A percentile compares a stretch with the other conserved stretches of the same genome.
Conservation (phyloP, 352 stramenopile species). For the Phytophthora niederhauseri region DNA sequence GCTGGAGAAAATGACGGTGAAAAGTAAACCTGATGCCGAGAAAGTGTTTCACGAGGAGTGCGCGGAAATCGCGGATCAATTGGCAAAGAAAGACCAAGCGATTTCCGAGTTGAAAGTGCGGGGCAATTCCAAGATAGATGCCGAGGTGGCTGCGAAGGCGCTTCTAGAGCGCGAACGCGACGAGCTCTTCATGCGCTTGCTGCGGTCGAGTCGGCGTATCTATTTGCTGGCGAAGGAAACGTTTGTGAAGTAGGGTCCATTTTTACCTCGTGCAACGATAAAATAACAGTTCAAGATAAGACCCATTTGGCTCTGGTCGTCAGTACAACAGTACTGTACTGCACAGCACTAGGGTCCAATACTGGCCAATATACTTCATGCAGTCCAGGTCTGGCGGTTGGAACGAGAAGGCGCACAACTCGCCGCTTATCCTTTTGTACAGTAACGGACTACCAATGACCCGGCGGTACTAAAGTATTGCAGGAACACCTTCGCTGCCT, state of each 20-base stretch:
- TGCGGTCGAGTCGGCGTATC: conserved; percentile 10
- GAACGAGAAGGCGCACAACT: too few relatives aligned
- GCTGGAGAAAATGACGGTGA: conserved; percentile 8
- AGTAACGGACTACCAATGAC: not conserved
- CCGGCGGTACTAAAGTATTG: not conserved
- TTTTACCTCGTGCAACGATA: too few relatives aligned
- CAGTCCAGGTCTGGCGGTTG: too few relatives aligned
- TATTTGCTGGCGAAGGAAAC: conserved; percentile 13
- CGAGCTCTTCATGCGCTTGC: conserved; percentile 18
- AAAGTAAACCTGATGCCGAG: conserved; percentile 8
- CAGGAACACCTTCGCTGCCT: not conserved
- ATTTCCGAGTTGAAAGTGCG: conserved; percentile 2
- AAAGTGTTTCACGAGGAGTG: conserved; percentile 17
- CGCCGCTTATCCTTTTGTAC: too few relatives aligned
- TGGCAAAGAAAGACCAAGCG: conserved; percentile 4
- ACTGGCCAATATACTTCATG: too few relatives aligned
- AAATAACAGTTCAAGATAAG: too few relatives aligned
- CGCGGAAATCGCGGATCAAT: conserved; percentile 1
- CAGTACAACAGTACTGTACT: too few relatives aligned
- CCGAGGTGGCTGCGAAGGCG: not conserved
- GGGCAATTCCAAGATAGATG: not conserved
- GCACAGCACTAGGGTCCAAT: too few relatives aligned
- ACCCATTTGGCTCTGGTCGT: too few relatives aligned
- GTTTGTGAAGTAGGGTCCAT: not conserved
- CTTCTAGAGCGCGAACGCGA: conserved; percentile 21